Base-by-base conservation (phyloP, 1,284 basidiomycete species). In the Ustilago cynodontis region DNA sequence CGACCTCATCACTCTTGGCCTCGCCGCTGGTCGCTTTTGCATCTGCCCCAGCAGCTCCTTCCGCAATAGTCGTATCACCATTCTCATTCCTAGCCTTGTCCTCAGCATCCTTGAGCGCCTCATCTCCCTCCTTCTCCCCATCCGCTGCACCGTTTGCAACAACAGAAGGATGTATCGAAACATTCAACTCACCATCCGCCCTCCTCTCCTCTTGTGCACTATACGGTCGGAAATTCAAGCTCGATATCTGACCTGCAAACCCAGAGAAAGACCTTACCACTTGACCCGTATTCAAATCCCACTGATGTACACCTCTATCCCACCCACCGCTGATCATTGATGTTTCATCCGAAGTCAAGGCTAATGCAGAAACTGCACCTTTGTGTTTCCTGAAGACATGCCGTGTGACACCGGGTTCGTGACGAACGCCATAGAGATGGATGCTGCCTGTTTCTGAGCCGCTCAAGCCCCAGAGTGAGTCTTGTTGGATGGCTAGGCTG, bases 241-340 rank as follows among this genome's bases (percentile, higher is more conserved):
- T 90, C 3, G 94, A 92, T 13, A 99, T 90, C 85, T 98, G 95
- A 2, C 94, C 91, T 28, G 92, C 92, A 82, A 97, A 94, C 0
- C 92, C 90, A 0, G 90, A 91, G 82, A 93, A 98, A 43, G 89
- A 90, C 50, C 95, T 90, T 6, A 92, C 89, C 35, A 89, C 88
- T 77, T 93, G 90, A 1, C 97, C 97, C 0, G 93, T 96, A 82
- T 99, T 93, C 54, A 99, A 89, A 87, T 99, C 96, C 96, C 97
- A 99, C 90, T 97, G 93, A 94, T 98, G 84, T 4, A 95, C 92
- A 71, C 93, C 91, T 3, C 94, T 92, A 85, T 99, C 97, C 95
- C 95, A 98, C 2, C 94, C 93, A 5, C 94, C 95, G 82, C 93
- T 95, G 77, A 95, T 91, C 72, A 95, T 90, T 0, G 91, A 90